A percentile compares a stretch with the other conserved stretches of the same genome.
Evolutionary conservation across 768 basidiomycete genomes (phyloP).

Genomic region (Gautieria morchelliformis): DNA sequence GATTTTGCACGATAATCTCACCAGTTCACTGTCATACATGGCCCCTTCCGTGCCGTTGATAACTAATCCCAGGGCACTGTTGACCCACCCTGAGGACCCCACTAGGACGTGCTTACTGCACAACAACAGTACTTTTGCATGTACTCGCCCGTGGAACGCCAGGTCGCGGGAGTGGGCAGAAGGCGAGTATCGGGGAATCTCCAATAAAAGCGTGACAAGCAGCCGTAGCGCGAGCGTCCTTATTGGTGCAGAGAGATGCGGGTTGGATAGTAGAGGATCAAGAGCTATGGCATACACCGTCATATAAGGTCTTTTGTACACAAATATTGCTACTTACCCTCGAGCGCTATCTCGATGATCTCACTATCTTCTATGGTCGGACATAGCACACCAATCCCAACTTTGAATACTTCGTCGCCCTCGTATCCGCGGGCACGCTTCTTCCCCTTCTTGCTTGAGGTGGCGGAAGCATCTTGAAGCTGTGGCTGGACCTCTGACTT

Average conservation of each 20-base stretch:
- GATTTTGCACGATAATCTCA: conserved; percentile 20
- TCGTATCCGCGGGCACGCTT: conserved; percentile 65
- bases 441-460: conserved; percentile 45
- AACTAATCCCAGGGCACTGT: conserved; percentile 51
- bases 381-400: conserved; percentile 37
- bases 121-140: conserved; percentile 35
- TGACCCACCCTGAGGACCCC: conserved; percentile 50
- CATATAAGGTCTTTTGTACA: not conserved
- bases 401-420: conserved; percentile 62
- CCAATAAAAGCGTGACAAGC: conserved; percentile 46
- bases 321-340: conserved; percentile 35
- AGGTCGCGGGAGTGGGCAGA: conserved; percentile 45
- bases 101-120: conserved; percentile 36
- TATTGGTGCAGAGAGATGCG: conserved; percentile 40
- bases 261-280: conserved; percentile 36
- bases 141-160: conserved; percentile 36
- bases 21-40: conserved; percentile 19
- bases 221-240: conserved; percentile 52
- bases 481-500: conserved; percentile 24
- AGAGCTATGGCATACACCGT: conserved; percentile 35
- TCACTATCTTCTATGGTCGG: conserved; percentile 41
- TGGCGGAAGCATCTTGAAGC: conserved; percentile 13
- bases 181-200: conserved; percentile 46
- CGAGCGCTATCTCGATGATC: conserved; percentile 41
- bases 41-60: conserved; percentile 26